Percentiles rank a stretch among this genome's conserved stretches.
phyloP scores from a whole-genome alignment of 1,284 basidiomycete genomes.

The Austropuccinia psidii region DNA sequence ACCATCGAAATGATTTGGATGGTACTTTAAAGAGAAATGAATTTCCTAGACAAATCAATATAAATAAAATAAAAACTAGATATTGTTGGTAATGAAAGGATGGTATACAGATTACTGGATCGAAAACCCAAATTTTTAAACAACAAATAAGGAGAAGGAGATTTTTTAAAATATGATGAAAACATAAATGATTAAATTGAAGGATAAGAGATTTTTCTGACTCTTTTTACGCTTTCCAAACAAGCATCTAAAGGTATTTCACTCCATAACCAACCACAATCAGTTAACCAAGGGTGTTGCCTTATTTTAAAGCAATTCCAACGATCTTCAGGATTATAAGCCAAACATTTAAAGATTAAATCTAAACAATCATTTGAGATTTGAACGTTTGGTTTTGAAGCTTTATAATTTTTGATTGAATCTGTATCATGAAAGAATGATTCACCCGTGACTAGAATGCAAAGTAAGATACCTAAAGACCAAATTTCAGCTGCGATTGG shows the following conservation, averaged over 20 bases:
- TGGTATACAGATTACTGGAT: no score
- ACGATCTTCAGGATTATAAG: conserved; percentile 27
- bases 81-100: no score
- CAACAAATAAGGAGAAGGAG: no score
- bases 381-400: background rate
- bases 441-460: conserved; percentile 42
- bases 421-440: conserved; percentile 31
- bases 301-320: conserved; percentile 36
- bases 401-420: conserved; percentile 23
- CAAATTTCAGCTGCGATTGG: conserved; percentile 46
- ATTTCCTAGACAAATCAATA: no score
- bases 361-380: conserved; percentile 25
- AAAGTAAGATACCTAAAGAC: conserved; percentile 45
- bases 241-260: conserved; percentile 18
- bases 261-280: conserved; percentile 24
- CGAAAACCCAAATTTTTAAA: no score
- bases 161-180: no score
- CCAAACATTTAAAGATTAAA: conserved; percentile 28
- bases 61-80: no score
- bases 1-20: no score
- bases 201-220: no score
- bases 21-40: no score
- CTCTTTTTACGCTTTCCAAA: background rate
- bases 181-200: no score
- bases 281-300: conserved; percentile 24